Evolutionary conservation across 345 rosid genomes (phyloP), one percentile per base, ranked within the genome.

Genomic region (Rhodamnia argentea): DNA sequence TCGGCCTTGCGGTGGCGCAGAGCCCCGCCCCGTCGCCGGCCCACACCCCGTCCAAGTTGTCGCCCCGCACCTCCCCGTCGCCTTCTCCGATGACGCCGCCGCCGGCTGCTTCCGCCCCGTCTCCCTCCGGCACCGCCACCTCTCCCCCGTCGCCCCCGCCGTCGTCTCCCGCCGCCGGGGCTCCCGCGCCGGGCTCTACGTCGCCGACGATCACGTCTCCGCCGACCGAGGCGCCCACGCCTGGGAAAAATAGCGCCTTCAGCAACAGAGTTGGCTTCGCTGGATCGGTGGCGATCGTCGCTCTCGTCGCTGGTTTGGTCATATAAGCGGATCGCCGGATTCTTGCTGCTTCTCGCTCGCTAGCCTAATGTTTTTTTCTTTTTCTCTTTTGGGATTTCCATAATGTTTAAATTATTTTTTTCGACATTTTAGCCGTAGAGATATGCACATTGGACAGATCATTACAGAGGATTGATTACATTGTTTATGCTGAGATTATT

Each of bases 221-320:
- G 5, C 88, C 91, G 1, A 3, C 84, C 14, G 86, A 12, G 12
- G 88, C 92, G 24, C 90, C 89, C 16, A 78, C 85, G 0, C 89
- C 91, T 1, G 51, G 83, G 3, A 5, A 57, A 3, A 86, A 24
- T 60, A 81, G 84, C 10, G 90, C 89, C 52, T 64, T 83, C 75
- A 55, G 53, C 53, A 87, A 81, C 85, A 57, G 64, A 51, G 32
- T 83, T 12, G 62, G 85, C 52, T 14, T 60, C 8, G 83, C 84
- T 27, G 86, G 88, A 7, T 82, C 87, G 13, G 62, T 83, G 23
- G 88, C 84, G 7, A 82, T 26, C 24, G 86, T 87, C 10, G 37
- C 87, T 11, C 20, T 85, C 18, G 85, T 84, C 20, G 91, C 85
- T 81, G 90, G 85, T 83, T 54, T 87, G 42, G 84, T 86, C 10